A percentile compares a stretch with the other conserved stretches of the same genome.
These are phyloP conservation scores for Evansstolkia leycettana DNA, from an alignment of 495 filamentous ascomycete genomes.

Conservation along the genomic window DNA sequence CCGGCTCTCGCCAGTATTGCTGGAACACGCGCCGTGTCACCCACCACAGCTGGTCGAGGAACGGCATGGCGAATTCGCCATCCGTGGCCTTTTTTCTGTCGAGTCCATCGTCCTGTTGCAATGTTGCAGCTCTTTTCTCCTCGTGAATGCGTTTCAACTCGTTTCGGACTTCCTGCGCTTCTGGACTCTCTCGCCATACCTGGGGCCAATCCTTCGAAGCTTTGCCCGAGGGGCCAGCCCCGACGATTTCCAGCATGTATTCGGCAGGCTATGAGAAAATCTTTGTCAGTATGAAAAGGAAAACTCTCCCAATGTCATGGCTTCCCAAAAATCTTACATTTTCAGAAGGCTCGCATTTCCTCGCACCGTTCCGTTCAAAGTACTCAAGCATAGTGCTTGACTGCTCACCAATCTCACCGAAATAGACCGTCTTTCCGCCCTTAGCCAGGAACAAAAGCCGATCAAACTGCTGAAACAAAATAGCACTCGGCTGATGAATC, in stretches of 20 bases:
- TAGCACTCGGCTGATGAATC: conserved; percentile 85
- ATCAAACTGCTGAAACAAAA: conserved; percentile 87
- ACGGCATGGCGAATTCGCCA: conserved; percentile 39
- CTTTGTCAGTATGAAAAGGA: conserved; percentile 5
- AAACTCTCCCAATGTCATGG: too few relatives aligned
- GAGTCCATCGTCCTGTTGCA: conserved; percentile 4
- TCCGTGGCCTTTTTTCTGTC: conserved; percentile 12
- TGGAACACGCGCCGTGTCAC: conserved; percentile 35
- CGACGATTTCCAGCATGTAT: conserved; percentile 82
- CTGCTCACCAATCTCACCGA: conserved; percentile 70
- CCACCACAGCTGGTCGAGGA: conserved; percentile 30
- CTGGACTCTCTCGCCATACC: conserved; percentile 59
- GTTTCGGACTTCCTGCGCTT: conserved; percentile 47
- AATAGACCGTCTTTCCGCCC: conserved; percentile 77
- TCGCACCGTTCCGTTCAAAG: conserved; percentile 62
- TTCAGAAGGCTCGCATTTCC: conserved; percentile 53
- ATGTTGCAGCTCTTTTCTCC: conserved; percentile 18
- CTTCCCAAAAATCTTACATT: conserved; percentile 47
- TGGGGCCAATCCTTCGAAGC: conserved; percentile 69
- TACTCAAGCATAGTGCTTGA: conserved; percentile 55
- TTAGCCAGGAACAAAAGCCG: conserved; percentile 69
- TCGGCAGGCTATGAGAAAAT: conserved; percentile 49
- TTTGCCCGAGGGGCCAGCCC: conserved; percentile 37
- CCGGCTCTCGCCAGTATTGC: conserved; percentile 40
- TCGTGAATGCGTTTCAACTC: conserved; percentile 55